phyloP scores from a whole-genome alignment of 306 rosid species.

The Crataegus laevigata region DNA sequence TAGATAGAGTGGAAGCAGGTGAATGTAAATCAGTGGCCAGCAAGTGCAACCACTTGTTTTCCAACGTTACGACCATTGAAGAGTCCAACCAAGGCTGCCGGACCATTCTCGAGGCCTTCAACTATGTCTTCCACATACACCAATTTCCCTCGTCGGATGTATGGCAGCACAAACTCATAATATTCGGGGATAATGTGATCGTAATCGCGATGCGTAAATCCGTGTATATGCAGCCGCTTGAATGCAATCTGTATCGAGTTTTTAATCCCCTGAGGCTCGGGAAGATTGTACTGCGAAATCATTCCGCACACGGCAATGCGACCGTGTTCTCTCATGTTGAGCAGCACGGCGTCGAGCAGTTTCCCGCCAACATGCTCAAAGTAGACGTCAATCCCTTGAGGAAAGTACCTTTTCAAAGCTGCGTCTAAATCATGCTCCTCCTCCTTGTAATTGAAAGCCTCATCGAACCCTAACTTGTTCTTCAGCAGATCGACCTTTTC shows the following conservation, averaged over 20 bases:
- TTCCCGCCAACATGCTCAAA: slow-evolving; percentile 29
- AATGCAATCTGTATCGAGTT: slow-evolving; percentile 18
- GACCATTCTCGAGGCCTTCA: slow-evolving; percentile 30
- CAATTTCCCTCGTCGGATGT: slow-evolving; percentile 39
- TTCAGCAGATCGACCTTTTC: slow-evolving; percentile 32
- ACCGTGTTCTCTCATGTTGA: slow-evolving; percentile 9
- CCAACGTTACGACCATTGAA: slow-evolving; percentile 28
- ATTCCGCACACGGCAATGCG: background rate
- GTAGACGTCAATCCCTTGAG: slow-evolving; percentile 17
- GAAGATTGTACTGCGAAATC: slow-evolving; percentile 35
- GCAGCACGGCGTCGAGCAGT: slow-evolving; percentile 23
- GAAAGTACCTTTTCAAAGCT: slow-evolving; percentile 17
- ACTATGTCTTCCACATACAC: slow-evolving; percentile 26
- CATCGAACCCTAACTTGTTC: slow-evolving; percentile 18
- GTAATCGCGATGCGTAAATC: slow-evolving; percentile 39
- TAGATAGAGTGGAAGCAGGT: too few relatives aligned
- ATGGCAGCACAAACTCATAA: slow-evolving; percentile 47
- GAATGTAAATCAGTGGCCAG: background rate
- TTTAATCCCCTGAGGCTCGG: slow-evolving; percentile 39
- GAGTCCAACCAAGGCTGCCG: slow-evolving; percentile 21
- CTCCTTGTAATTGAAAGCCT: slow-evolving; percentile 32
- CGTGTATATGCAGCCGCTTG: slow-evolving; percentile 35
- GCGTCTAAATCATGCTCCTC: slow-evolving; percentile 15
- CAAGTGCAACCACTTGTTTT: slow-evolving; percentile 24
- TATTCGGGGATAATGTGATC: slow-evolving; percentile 46